Base-by-base conservation (phyloP, 345 rosid genomes). In the Lagerstroemia speciosa region DNA sequence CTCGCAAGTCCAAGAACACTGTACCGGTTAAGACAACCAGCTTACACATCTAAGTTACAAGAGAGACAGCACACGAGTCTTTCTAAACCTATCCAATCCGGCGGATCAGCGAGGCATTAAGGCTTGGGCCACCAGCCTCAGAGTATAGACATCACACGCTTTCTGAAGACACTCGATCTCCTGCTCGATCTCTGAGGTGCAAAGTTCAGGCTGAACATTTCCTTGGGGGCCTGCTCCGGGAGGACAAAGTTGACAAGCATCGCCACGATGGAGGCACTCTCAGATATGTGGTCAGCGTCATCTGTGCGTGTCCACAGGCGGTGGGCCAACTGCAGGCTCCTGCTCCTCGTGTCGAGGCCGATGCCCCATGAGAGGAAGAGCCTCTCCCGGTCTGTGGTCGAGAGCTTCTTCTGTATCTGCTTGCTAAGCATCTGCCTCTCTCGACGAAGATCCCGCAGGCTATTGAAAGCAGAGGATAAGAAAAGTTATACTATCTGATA, bases 361-460 rank as follows among this genome's bases (percentile, higher is more conserved):
- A 83, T 70, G 0, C 82, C 84, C 86, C 86, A 83, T 30, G 71
- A 69, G 19, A 73, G 67, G 73, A 78, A 78, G 41, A 83, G 73
- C 15, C 58, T 74, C 79, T 83, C 81, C 64, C 74, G 78, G 40
- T 80, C 79, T 58, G 69, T 73, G 48, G 68, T 73, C 1, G 81
- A 48, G 30, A 80, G 73, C 65, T 73, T 72, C 70, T 72, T 80
- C 70, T 68, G 76, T 69, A 83, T 78, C 64, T 76, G 71, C 74
- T 68, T 74, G 53, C 80, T 72, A 19, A 83, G 77, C 82, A 80
- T 78, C 71, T 78, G 81, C 68, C 82, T 78, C 76, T 83, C 86
- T 2, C 76, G 72, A 15, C 62, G 40, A 71, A 83, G 73, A 64
- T 75, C 82, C 66, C 70, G 79, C 67, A 76, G 41, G 74, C 84